Evolutionary conservation across 2,329 filamentous ascomycete species (phyloP).

Genomic region (Exophiala mesophila): DNA sequence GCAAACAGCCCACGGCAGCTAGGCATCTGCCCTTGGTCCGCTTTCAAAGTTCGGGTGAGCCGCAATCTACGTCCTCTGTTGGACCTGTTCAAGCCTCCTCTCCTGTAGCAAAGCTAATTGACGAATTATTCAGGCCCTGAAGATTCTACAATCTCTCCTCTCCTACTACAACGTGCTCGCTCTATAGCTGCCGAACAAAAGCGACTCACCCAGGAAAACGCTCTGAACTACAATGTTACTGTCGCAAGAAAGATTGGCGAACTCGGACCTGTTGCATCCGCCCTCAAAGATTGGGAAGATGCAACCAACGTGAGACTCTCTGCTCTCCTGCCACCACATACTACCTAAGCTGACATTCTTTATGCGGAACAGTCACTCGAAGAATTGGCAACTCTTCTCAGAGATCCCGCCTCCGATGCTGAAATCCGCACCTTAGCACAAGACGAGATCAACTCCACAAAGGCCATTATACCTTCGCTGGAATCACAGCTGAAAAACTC

Average conservation of each 20-base stretch:
- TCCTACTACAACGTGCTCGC: slow-evolving; percentile 53
- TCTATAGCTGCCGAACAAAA: slow-evolving; percentile 52
- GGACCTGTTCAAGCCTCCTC: too few species aligned
- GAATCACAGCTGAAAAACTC: slow-evolving; percentile 66
- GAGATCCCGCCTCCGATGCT: slow-evolving; percentile 58
- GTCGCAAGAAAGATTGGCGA: slow-evolving; percentile 55
- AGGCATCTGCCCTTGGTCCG: slow-evolving; percentile 25
- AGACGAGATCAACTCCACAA: slow-evolving; percentile 67
- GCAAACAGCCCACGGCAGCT: slow-evolving; percentile 32
- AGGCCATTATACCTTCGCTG: slow-evolving; percentile 57
- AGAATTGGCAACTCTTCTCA: slow-evolving; percentile 72
- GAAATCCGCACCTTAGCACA: slow-evolving; percentile 57
- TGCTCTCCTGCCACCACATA: background rate
- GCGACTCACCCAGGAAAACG: slow-evolving; percentile 48
- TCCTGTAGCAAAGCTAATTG: background rate
- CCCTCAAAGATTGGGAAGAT: slow-evolving; percentile 54
- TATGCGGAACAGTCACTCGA: slow-evolving; percentile 42
- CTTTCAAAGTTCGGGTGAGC: slow-evolving; percentile 28
- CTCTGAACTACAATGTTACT: slow-evolving; percentile 51
- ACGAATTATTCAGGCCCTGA: slow-evolving; percentile 19
- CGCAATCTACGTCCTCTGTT: slow-evolving; percentile 2
- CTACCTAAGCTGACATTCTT: background rate
- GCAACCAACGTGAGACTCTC: slow-evolving; percentile 47
- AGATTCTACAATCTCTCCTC: slow-evolving; percentile 37
- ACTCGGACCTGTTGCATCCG: slow-evolving; percentile 47